phyloP scores from a whole-genome alignment of 805 yeast genomes.

The Diddensiella transvaalensis region DNA sequence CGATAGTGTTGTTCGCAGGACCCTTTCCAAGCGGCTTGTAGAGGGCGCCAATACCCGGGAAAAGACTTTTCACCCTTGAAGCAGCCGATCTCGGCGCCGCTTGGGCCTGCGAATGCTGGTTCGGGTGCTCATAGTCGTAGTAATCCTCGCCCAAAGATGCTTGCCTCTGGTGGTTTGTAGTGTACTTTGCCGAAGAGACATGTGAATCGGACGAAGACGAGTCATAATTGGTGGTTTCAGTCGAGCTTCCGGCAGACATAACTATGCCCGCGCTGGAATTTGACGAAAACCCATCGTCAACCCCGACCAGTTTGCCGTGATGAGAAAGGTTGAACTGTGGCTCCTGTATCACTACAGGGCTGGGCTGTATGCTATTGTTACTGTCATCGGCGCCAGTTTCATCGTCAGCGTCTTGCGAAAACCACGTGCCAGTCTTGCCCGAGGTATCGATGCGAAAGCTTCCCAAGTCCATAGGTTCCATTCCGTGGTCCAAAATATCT shows the following conservation, averaged over 20 bases:
- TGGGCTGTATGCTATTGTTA: background rate
- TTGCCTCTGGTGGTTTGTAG: background rate
- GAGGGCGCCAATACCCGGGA: constrained; percentile 12
- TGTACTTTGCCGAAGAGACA: background rate
- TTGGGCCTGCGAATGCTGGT: background rate
- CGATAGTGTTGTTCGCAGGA: constrained; percentile 1
- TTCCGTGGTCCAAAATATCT: background rate
- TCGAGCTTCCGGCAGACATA: background rate
- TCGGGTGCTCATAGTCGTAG: background rate
- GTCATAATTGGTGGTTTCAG: background rate
- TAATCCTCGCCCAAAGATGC: background rate
- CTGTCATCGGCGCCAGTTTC: background rate
- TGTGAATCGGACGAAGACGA: constrained; percentile 1
- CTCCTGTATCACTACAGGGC: background rate
- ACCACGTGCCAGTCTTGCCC: background rate
- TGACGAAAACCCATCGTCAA: background rate
- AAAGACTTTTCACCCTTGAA: constrained; percentile 14
- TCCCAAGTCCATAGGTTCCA: constrained; percentile 2
- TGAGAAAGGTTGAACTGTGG: background rate
- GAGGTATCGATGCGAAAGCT: constrained; percentile 1
- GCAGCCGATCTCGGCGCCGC: constrained; percentile 4
- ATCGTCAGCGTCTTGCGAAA: background rate
- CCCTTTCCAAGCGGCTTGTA: constrained; percentile 14
- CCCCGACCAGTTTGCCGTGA: background rate
- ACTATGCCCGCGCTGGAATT: background rate